Evolutionary conservation across 805 yeast genomes (phyloP), one percentile per base, ranked within the genome.

Genomic region (Cephaloascus albidus): DNA sequence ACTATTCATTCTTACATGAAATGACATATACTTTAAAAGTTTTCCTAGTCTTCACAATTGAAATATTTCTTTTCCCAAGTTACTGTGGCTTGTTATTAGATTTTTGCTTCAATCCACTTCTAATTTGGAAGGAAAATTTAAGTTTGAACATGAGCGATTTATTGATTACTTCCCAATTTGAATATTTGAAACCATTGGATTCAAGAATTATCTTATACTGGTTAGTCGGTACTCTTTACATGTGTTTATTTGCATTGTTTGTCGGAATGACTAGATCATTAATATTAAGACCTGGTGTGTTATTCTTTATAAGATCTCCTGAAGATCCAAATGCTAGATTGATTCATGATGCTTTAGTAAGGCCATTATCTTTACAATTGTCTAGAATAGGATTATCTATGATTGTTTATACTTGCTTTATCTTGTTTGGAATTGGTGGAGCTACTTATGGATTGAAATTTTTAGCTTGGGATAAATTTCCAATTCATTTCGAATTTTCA

Each of bases 311-410:
- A 43, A 74, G 96, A 49, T 87, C 95, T 18, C 96, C 96, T 3
- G 96, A 88, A 49, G 97, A 93, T 54, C 96, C 95, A 32, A 83
- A 85, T 49, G 80, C 87, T 36, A 77, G 90, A 47, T 74, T 93
- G 10, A 72, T 90, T 33, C 90, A 87, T 47, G 96, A 89, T 54
- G 93, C 95, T 1, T 59, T 93, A 39, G 81, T 84, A 42, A 78
- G 84, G 47, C 85, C 96, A 1, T 72, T 90, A 50, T 45, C 59
- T 6, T 63, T 81, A 36, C 97, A 93, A 54, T 45, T 89, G 18
- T 76, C 82, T 20, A 70, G 95, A 45, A 79, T 89, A 23, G 68
- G 69, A 2, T 58, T 86, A 20, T 83, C 95, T 20, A 90, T 80
- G 16, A 65, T 76, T 35, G 85, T 85, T 16, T 89, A 89, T 53